Evolutionary conservation across 75 land plant genomes (phyloP).

Genomic region (Selaginella moellendorffii): DNA sequence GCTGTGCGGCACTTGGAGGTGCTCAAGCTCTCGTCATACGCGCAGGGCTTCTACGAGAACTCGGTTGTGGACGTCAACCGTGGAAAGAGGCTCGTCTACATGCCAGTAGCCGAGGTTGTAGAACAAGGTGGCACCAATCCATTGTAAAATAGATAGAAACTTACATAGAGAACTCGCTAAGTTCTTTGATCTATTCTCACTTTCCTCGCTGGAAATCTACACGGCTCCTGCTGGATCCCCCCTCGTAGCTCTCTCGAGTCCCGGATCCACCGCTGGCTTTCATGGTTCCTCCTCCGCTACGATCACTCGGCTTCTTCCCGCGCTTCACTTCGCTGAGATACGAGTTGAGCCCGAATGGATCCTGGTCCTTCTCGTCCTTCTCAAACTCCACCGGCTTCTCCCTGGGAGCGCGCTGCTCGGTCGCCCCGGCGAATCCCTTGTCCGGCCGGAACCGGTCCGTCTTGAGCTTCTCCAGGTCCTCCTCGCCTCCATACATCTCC

Average conservation of each 20-base stretch:
- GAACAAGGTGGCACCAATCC: too few relatives aligned
- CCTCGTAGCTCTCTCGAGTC: constrained; percentile 66
- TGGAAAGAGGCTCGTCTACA: too few relatives aligned
- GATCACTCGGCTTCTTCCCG: constrained; percentile 69
- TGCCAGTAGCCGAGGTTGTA: too few relatives aligned
- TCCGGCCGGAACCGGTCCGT: constrained; percentile 93
- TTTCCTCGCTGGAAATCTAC: constrained; percentile 63
- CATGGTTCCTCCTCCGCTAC: constrained; percentile 81
- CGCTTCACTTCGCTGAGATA: constrained; percentile 95
- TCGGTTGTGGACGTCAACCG: too few relatives aligned
- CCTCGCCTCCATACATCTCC: constrained; percentile 86
- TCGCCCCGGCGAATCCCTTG: constrained; percentile 66
- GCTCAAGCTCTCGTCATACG: too few relatives aligned
- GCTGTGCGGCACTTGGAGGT: too few relatives aligned
- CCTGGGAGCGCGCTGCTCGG: constrained; percentile 67
- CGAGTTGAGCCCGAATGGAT: constrained; percentile 91
- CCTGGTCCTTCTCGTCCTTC: constrained; percentile 61
- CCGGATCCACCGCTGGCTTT: constrained; percentile 84
- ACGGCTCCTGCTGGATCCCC: constrained; percentile 63
- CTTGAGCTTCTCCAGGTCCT: constrained; percentile 78
- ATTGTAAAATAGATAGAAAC: too few relatives aligned
- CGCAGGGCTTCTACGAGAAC: too few relatives aligned
- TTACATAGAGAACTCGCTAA: too few relatives aligned
- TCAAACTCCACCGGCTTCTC: constrained; percentile 93
- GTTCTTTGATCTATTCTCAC: too few relatives aligned